phyloP scores from a whole-genome alignment of 1,139 yeast genomes.

The Nematodospora anomalae region DNA sequence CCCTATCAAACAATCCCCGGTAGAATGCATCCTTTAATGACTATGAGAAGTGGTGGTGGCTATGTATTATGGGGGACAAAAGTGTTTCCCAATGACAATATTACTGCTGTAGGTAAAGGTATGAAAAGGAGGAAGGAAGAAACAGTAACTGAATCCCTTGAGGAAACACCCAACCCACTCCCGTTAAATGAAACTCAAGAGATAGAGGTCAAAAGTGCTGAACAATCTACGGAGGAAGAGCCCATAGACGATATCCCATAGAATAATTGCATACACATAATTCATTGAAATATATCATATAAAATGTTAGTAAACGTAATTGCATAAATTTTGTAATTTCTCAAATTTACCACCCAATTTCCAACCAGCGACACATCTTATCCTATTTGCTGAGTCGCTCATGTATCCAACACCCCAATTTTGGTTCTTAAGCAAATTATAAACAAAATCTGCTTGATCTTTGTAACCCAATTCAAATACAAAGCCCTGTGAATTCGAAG shows the following conservation, averaged over 20 bases:
- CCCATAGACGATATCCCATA: conserved; percentile 1
- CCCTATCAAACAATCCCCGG: conserved; percentile 93
- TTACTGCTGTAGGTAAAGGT: conserved; percentile 59
- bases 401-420: conserved; percentile 30
- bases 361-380: conserved; percentile 47
- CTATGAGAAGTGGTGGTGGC: conserved; percentile 92
- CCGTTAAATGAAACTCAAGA: too few species aligned
- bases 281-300: background rate
- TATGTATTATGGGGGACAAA: conserved; percentile 76
- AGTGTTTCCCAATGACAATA: conserved; percentile 68
- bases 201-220: background rate
- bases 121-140: conserved; percentile 33
- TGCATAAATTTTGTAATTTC: conserved; percentile 12
- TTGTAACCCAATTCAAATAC: conserved; percentile 44
- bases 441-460: conserved; percentile 32
- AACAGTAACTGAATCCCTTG: too few species aligned
- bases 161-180: conserved; percentile 6
- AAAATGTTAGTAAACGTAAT: conserved; percentile 8
- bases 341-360: conserved; percentile 11
- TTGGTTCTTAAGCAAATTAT: conserved; percentile 11
- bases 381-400: conserved; percentile 29
- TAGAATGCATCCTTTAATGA: conserved; percentile 92
- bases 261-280: background rate
- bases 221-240: background rate
- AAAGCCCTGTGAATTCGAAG: conserved; percentile 39